Conservation (phyloP, 768 basidiomycete genomes). For the Russula brevipes region DNA sequence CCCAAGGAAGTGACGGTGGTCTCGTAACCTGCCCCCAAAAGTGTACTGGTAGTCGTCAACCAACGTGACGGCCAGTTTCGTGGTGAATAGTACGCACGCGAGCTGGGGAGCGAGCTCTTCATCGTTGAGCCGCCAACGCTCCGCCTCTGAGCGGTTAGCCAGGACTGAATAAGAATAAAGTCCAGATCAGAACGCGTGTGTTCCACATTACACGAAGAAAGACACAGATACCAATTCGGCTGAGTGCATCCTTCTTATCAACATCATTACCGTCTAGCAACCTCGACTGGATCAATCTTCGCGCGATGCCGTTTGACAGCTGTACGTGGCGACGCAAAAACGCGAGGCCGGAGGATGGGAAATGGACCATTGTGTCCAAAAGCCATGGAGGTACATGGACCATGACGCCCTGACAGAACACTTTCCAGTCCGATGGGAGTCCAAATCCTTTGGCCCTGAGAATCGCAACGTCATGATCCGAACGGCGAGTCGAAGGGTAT, state of each 20-base stretch:
- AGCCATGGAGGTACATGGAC: conserved; percentile 8
- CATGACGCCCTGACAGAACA: conserved; percentile 19
- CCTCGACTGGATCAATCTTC: conserved; percentile 11
- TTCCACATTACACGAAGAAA: not conserved
- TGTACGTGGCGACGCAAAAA: conserved; percentile 19
- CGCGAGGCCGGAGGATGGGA: conserved; percentile 17
- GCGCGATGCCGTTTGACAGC: conserved; percentile 12
- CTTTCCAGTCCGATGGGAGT: conserved; percentile 20
- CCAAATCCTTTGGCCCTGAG: conserved; percentile 22
- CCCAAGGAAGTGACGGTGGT: conserved; percentile 15
- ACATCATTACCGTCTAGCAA: not conserved
- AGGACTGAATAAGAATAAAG: conserved; percentile 1
- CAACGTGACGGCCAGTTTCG: not conserved
- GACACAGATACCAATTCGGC: conserved; percentile 8
- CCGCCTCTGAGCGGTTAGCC: conserved; percentile 13
- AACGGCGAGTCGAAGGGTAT: not conserved
- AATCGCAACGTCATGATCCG: not conserved
- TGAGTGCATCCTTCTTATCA: conserved; percentile 15
- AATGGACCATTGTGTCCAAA: conserved; percentile 10
- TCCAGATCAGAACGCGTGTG: not conserved
- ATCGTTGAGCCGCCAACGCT: conserved; percentile 12
- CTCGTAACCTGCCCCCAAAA: conserved; percentile 18
- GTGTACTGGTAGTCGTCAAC: conserved; percentile 12
- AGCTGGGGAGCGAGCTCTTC: conserved; percentile 17
- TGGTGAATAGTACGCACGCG: not conserved